Percentiles rank a stretch among this genome's conserved stretches.
Conservation (phyloP, 164 flowering plant genomes). For the Nelumbo lutea region DNA sequence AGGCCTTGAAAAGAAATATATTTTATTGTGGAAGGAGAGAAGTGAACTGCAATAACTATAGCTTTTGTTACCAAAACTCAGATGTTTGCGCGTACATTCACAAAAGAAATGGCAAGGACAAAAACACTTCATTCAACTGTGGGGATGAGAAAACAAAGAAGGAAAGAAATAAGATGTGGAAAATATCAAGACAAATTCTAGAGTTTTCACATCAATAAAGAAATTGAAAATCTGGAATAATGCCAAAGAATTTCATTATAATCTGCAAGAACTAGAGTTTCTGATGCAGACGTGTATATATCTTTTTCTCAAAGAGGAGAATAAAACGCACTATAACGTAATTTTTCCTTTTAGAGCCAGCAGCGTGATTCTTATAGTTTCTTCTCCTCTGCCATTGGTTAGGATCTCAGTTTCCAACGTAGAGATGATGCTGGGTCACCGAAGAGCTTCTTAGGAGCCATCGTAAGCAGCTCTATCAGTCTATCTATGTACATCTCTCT, state of each 20-base stretch:
- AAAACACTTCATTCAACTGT: too few relatives aligned
- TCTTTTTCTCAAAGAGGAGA: conserved; percentile 2
- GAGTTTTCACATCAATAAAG: neutral
- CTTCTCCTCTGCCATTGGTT: conserved; percentile 17
- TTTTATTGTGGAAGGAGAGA: too few relatives aligned
- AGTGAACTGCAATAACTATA: too few relatives aligned
- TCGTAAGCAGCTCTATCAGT: conserved; percentile 14
- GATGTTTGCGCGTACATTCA: too few relatives aligned
- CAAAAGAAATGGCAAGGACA: too few relatives aligned
- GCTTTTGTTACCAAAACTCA: too few relatives aligned
- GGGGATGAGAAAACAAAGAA: too few relatives aligned
- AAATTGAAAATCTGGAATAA: neutral
- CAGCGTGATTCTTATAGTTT: conserved; percentile 13
- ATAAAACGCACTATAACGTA: conserved; percentile 11
- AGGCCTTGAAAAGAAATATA: too few relatives aligned
- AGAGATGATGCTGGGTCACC: conserved; percentile 20
- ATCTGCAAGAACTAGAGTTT: conserved; percentile 12
- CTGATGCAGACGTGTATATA: conserved; percentile 7
- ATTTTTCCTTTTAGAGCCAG: conserved; percentile 16
- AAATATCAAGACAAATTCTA: too few relatives aligned
- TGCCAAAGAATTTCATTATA: conserved; percentile 15
- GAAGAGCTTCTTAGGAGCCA: conserved; percentile 5
- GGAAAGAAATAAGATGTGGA: too few relatives aligned
- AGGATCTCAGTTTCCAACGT: conserved; percentile 21
- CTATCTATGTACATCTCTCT: conserved; percentile 18